Evolutionary conservation across 2,329 filamentous ascomycete genomes (phyloP).

Genomic region (Mycosphaerelloides madeirae): DNA sequence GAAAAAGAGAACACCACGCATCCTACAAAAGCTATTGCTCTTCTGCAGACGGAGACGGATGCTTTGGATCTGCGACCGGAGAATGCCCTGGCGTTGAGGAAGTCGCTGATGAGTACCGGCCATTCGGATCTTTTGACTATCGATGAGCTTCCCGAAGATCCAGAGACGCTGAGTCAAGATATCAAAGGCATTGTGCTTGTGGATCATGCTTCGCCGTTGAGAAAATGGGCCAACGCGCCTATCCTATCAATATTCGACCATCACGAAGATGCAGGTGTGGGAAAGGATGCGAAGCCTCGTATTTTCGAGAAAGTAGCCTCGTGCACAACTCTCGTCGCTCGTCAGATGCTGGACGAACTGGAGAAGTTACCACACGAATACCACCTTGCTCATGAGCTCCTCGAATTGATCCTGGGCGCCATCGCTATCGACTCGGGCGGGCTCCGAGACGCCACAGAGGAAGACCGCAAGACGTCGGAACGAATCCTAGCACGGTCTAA

Average conservation of each 20-base stretch:
- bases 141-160: conserved; percentile 46
- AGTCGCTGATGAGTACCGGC: conserved; percentile 44
- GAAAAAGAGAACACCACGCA: conserved; percentile 40
- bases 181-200: conserved; percentile 45
- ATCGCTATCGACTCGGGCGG: conserved; percentile 46
- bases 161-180: conserved; percentile 40
- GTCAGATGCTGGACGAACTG: conserved; percentile 45
- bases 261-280: conserved; percentile 41
- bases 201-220: conserved; percentile 41
- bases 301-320: conserved; percentile 43
- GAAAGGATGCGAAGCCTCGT: conserved; percentile 40
- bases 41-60: conserved; percentile 45
- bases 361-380: conserved; percentile 43
- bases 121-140: conserved; percentile 45
- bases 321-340: conserved; percentile 44
- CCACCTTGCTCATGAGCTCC: conserved; percentile 46
- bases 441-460: conserved; percentile 36
- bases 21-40: conserved; percentile 44
- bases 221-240: conserved; percentile 42
- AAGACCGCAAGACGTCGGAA: conserved; percentile 37
- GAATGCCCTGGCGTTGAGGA: conserved; percentile 43
- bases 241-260: conserved; percentile 47
- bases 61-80: conserved; percentile 46
- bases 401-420: conserved; percentile 45
- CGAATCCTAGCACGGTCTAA: conserved; percentile 41